Evolutionary conservation across 208 protist species (phyloP), one percentile per base, ranked within the genome.

Genomic region (Acanthamoeba rhysodes): DNA sequence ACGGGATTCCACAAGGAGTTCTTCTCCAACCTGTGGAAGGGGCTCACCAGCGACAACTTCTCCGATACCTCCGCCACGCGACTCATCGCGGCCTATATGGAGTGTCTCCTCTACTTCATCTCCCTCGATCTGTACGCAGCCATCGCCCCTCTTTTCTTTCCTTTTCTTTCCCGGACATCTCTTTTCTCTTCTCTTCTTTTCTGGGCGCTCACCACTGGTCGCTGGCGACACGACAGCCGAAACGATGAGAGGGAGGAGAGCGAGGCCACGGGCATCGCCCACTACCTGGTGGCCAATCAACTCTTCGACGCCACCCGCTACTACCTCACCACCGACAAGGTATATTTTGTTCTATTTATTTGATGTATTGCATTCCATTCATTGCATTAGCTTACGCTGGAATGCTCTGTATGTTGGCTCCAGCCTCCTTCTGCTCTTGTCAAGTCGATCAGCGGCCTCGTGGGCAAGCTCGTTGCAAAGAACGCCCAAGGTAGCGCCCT

Each of bases 11-110:
- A 94, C 74, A 94, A 94, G 48, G 91, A 94, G 53, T 94, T 94
- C 91, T 94, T 94, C 41, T 16, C 55, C 48, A 94, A 94, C 70
- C 57, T 94, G 48, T 94, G 91, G 91, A 94, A 94, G 74, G 91
- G 66, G 12, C 50, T 94, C 50, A 3, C 22, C 55, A 80, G 74
- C 53, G 91, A 94, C 12, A 70, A 57, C 50, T 70, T 94, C 50
- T 45, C 45, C 12, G 72, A 78, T 24, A 24, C 45, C n/a, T 64
- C 74, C 27, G 64, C 91, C 32, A 62, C 66, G 9, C 72, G 50
- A 37, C 72, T 94, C 24, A 16, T 94, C 27, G 32, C 64, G 29
- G 91, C 91, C 50, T 94, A 94, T 37, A 84, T 94, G 64, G 91
- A 94, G 34, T 94, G 91, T 29, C 70, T 84, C 18, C 64, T 94